phyloP scores from a whole-genome alignment of 352 stramenopile species.

The Globisporangium perplexum region DNA sequence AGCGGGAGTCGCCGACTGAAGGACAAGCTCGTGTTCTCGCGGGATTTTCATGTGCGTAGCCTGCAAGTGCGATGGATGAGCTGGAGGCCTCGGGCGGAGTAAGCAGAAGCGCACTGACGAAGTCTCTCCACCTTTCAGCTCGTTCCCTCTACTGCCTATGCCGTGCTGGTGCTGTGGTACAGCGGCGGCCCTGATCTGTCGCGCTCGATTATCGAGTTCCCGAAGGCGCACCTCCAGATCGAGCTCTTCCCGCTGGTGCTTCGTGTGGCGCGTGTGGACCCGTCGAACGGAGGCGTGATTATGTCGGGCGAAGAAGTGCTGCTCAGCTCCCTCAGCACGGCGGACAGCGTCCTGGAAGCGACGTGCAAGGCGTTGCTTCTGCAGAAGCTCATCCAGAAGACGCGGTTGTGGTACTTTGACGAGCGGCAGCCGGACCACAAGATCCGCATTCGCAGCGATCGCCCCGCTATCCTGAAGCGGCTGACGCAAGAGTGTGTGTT shows the following conservation, averaged over 20 bases:
- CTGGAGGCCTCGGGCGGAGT: too few relatives aligned
- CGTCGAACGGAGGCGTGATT: slow-evolving; percentile 58
- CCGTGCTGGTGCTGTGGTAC: slow-evolving; percentile 72
- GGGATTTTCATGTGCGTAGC: slow-evolving; percentile 72
- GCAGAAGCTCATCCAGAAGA: slow-evolving; percentile 63
- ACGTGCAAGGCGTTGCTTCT: slow-evolving; percentile 70
- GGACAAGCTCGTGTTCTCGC: slow-evolving; percentile 58
- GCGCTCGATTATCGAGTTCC: slow-evolving; percentile 42
- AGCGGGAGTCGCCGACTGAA: slow-evolving; percentile 73
- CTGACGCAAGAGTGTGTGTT: slow-evolving; percentile 76
- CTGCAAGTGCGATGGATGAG: not conserved
- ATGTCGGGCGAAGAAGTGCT: slow-evolving; percentile 78
- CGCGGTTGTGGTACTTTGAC: slow-evolving; percentile 81
- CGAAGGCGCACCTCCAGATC: slow-evolving; percentile 37
- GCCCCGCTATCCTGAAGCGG: slow-evolving; percentile 42
- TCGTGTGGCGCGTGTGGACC: slow-evolving; percentile 67
- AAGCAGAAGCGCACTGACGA: not conserved
- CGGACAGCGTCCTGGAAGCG: slow-evolving; percentile 54
- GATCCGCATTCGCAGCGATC: slow-evolving; percentile 43
- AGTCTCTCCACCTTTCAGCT: slow-evolving; percentile 28
- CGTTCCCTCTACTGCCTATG: slow-evolving; percentile 59
- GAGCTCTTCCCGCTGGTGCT: slow-evolving; percentile 80
- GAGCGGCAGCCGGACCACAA: slow-evolving; percentile 64
- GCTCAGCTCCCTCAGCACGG: slow-evolving; percentile 57
- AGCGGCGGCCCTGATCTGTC: slow-evolving; percentile 66